Conservation (phyloP, 1,284 basidiomycete genomes). For the Fomitopsis palustris region DNA sequence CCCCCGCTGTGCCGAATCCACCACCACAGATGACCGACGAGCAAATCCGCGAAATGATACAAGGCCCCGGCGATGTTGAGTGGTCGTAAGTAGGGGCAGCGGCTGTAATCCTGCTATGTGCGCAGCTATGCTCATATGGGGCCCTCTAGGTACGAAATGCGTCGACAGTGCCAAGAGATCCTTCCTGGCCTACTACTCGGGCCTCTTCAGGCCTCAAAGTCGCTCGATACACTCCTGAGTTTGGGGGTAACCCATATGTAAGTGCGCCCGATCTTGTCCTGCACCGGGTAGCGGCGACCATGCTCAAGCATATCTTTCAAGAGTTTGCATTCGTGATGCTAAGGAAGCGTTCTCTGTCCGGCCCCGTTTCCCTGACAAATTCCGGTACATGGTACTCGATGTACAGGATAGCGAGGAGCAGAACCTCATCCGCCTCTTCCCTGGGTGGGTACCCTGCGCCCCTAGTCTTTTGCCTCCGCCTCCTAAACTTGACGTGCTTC, state of each 20-base stretch:
- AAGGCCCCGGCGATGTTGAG: slow-evolving; percentile 74
- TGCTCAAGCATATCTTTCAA: background rate
- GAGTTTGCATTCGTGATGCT: slow-evolving; percentile 83
- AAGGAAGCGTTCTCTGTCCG: slow-evolving; percentile 86
- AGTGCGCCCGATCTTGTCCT: slow-evolving; percentile 25
- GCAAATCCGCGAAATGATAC: slow-evolving; percentile 59
- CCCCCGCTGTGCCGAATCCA: background rate
- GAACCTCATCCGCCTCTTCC: slow-evolving; percentile 84
- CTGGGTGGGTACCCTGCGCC: slow-evolving; percentile 44
- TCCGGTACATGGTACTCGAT: slow-evolving; percentile 80
- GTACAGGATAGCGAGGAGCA: slow-evolving; percentile 91
- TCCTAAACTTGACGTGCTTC: background rate
- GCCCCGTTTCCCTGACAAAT: slow-evolving; percentile 80
- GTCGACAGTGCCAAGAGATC: slow-evolving; percentile 89
- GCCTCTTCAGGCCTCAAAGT: slow-evolving; percentile 85
- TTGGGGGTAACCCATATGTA: slow-evolving; percentile 87
- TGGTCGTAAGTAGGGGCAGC: slow-evolving; percentile 52
- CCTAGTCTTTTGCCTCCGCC: background rate
- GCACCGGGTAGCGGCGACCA: background rate
- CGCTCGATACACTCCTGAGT: slow-evolving; percentile 59
- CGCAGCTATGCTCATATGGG: background rate
- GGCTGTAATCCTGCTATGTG: background rate
- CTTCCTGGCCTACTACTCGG: slow-evolving; percentile 82
- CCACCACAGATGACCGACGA: slow-evolving; percentile 35
- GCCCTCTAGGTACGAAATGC: slow-evolving; percentile 87